phyloP scores from a whole-genome alignment of 352 stramenopile species.

The Pythium scleroteichum region DNA sequence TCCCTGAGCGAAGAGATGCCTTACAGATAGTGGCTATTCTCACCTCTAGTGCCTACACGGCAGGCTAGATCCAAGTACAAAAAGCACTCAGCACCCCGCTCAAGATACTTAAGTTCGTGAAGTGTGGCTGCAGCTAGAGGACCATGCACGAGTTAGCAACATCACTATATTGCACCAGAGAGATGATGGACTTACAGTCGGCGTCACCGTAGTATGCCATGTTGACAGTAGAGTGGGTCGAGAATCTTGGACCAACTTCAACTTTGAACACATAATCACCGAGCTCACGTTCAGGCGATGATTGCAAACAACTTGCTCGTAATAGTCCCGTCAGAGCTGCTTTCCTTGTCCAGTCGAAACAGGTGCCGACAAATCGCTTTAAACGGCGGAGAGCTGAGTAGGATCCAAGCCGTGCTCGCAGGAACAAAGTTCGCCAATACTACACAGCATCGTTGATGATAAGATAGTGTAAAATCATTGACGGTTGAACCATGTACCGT shows the following conservation, averaged over 20 bases:
- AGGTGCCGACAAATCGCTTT: constrained; percentile 28
- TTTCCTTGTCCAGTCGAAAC: constrained; percentile 37
- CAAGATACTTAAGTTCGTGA: constrained; percentile 72
- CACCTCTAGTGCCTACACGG: constrained; percentile 53
- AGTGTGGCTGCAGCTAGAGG: constrained; percentile 54
- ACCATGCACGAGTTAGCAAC: no score
- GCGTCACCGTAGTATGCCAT: constrained; percentile 67
- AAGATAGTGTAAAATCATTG: no score
- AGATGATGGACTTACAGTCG: constrained; percentile 54
- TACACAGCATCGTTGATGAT: constrained; percentile 18
- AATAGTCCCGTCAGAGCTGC: constrained; percentile 49
- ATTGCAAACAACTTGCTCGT: constrained; percentile 40
- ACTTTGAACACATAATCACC: constrained; percentile 71
- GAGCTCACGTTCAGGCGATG: constrained; percentile 35
- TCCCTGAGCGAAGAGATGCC: no score
- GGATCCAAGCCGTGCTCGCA: constrained; percentile 34
- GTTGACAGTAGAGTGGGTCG: constrained; percentile 47
- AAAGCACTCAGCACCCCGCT: constrained; percentile 71
- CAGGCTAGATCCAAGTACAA: constrained; percentile 61
- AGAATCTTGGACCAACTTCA: constrained; percentile 60
- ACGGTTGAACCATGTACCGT: constrained; percentile 28
- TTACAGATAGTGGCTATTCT: no score
- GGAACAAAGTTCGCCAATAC: constrained; percentile 46
- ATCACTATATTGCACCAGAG: no score
- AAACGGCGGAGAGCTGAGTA: constrained; percentile 40